Conservation (phyloP, 2,329 filamentous ascomycete genomes). For the Pseudodiploospora longispora region DNA sequence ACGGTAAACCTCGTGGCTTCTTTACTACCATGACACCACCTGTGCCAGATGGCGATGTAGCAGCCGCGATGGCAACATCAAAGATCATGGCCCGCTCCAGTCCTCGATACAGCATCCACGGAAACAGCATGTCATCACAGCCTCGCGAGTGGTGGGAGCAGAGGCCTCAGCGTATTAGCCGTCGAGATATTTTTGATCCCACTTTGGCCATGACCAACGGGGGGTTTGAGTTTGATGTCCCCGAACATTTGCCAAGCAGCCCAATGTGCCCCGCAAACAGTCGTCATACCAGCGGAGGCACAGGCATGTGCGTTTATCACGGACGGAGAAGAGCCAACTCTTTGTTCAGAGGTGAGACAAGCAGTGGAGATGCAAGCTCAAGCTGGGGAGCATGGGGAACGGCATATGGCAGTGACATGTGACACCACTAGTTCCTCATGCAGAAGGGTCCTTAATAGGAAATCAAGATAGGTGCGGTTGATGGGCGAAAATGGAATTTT, state of each 20-base stretch:
- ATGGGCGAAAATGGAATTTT: no score
- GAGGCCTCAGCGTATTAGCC: slow-evolving; percentile 14
- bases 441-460: no score
- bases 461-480: no score
- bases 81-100: slow-evolving; percentile 5
- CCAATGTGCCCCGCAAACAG: slow-evolving; percentile 44
- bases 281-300: slow-evolving; percentile 35
- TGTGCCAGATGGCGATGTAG: slow-evolving; percentile 1
- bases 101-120: slow-evolving; percentile 14
- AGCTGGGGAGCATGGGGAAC: background rate
- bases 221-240: slow-evolving; percentile 40
- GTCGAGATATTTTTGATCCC: slow-evolving; percentile 11
- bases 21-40: slow-evolving; percentile 34
- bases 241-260: slow-evolving; percentile 43
- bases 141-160: slow-evolving; percentile 30
- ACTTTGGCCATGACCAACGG: slow-evolving; percentile 1
- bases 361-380: background rate
- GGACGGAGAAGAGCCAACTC: slow-evolving; percentile 25
- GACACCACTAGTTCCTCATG: background rate
- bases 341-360: slow-evolving; percentile 20
- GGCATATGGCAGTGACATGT: background rate
- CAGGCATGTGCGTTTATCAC: slow-evolving; percentile 43
- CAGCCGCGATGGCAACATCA: background rate
- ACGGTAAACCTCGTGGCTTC: slow-evolving; percentile 31
- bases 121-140: slow-evolving; percentile 15